Evolutionary conservation across 768 basidiomycete species (phyloP).

Genomic region (Suillus lakei): DNA sequence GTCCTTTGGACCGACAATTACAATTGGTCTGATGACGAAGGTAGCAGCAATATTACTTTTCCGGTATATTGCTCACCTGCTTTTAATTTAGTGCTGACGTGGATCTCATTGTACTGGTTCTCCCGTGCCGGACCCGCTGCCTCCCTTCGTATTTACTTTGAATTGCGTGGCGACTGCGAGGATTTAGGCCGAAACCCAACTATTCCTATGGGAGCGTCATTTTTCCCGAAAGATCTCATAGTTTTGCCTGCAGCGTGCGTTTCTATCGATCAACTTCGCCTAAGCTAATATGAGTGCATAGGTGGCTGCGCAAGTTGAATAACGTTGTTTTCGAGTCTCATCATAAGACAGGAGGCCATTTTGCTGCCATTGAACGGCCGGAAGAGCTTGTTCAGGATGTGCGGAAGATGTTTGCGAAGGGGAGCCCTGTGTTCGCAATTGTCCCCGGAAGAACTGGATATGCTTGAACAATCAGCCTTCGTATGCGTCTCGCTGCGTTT

Average conservation of each 20-base stretch:
- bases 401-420: constrained; percentile 59
- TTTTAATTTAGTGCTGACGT: constrained; percentile 54
- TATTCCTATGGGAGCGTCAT: constrained; percentile 54
- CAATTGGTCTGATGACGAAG: constrained; percentile 62
- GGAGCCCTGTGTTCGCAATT: constrained; percentile 52
- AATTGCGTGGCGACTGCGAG: constrained; percentile 24
- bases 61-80: background rate
- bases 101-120: constrained; percentile 65
- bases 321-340: constrained; percentile 51
- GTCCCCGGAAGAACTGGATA: constrained; percentile 52
- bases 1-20: constrained; percentile 55
- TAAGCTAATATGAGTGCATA: constrained; percentile 24
- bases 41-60: constrained; percentile 28
- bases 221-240: constrained; percentile 54
- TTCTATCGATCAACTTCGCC: background rate
- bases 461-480: constrained; percentile 14
- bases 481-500: background rate
- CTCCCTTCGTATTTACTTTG: constrained; percentile 63
- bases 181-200: background rate
- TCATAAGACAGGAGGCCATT: constrained; percentile 61
- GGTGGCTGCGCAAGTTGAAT: constrained; percentile 46
- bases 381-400: constrained; percentile 53
- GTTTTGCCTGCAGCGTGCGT: constrained; percentile 45
- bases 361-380: constrained; percentile 58
- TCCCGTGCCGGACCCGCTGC: constrained; percentile 63